Conservation (phyloP, 2,329 filamentous ascomycete species). For the Bipolaris victoriae region DNA sequence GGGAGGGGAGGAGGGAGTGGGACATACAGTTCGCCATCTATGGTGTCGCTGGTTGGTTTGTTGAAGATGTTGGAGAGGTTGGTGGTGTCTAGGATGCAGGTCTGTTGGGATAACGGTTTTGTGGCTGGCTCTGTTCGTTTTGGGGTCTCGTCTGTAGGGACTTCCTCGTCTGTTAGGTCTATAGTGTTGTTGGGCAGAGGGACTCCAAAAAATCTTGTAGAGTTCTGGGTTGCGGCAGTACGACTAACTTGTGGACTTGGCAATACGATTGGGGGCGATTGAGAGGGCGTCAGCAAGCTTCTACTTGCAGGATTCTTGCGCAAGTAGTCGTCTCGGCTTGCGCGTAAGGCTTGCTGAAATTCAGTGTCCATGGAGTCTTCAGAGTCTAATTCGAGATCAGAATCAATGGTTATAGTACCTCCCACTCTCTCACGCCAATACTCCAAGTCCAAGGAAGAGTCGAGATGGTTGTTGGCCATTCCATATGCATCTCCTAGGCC, state of each 20-base stretch:
- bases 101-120: neutral
- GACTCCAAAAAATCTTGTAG: neutral
- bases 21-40: slow-evolving; percentile 32
- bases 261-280: neutral
- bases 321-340: neutral
- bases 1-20: too few species aligned
- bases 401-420: neutral
- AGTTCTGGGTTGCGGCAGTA: neutral
- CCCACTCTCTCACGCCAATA: slow-evolving; percentile 21
- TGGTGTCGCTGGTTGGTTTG: slow-evolving; percentile 15
- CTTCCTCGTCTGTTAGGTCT: neutral
- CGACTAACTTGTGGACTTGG: neutral
- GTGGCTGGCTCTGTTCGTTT: neutral
- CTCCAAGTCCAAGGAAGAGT: slow-evolving; percentile 5
- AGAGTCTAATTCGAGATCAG: slow-evolving; percentile 4
- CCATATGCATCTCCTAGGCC: slow-evolving; percentile 22
- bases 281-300: neutral
- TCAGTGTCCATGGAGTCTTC: slow-evolving; percentile 2
- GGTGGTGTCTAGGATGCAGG: neutral
- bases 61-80: neutral
- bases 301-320: neutral
- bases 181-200: neutral
- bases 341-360: slow-evolving; percentile 2
- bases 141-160: neutral
- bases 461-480: slow-evolving; percentile 5